A percentile compares a stretch with the other conserved stretches of the same genome.
Evolutionary conservation across 345 rosid species (phyloP).

Genomic region (Lepidium sativum): DNA sequence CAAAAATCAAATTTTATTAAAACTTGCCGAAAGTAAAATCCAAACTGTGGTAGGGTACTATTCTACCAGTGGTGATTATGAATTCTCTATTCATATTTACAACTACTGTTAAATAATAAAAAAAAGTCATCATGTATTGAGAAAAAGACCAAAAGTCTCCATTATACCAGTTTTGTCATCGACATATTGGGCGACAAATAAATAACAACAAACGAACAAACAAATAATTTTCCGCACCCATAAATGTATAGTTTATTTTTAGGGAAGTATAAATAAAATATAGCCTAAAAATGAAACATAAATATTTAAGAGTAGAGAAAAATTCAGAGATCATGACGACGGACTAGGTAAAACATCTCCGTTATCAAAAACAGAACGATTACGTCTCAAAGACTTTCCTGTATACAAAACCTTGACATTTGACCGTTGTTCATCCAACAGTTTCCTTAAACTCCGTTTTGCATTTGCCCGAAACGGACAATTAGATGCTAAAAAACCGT

Average conservation of each 20-base stretch:
- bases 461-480: constrained; percentile 89
- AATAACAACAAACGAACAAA: neutral
- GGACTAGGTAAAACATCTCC: constrained; percentile 26
- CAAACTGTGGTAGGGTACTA: too few relatives aligned
- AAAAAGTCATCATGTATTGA: neutral
- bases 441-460: constrained; percentile 70
- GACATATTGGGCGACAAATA: neutral
- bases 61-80: too few relatives aligned
- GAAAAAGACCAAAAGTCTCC: neutral
- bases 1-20: too few relatives aligned
- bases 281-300: neutral
- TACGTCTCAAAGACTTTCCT: constrained; percentile 38
- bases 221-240: neutral
- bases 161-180: neutral
- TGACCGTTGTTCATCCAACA: constrained; percentile 63
- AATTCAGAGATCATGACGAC: constrained; percentile 8
- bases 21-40: too few relatives aligned
- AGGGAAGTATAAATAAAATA: neutral
- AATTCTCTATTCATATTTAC: too few relatives aligned
- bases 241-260: neutral
- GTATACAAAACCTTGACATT: constrained; percentile 80
- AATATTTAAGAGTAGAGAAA: neutral
- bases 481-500: constrained; percentile 62
- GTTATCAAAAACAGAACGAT: neutral
- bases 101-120: too few relatives aligned